phyloP scores from a whole-genome alignment of 148 eudicot genomes.

The Heliamphora exappendiculata region DNA sequence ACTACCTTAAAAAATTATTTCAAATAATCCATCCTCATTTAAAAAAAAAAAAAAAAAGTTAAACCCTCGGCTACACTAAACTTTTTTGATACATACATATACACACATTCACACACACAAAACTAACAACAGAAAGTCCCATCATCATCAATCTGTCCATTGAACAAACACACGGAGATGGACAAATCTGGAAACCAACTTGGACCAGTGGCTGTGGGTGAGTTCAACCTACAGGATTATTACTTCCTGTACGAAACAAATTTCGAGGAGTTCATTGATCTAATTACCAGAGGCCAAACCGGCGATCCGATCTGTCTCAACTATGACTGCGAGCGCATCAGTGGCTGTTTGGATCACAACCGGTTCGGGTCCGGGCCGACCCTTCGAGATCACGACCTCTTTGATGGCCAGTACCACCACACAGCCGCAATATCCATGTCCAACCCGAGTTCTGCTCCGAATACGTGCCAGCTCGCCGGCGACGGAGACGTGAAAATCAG shows the following conservation, averaged over 20 bases:
- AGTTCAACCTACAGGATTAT: slow-evolving; percentile 9
- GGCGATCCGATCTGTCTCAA: slow-evolving; percentile 15
- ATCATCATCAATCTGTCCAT: not conserved
- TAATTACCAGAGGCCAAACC: slow-evolving; percentile 25
- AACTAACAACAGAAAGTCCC: not conserved
- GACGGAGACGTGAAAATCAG: not conserved
- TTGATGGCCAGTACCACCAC: slow-evolving; percentile 9
- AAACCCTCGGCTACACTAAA: no score
- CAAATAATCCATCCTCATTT: no score
- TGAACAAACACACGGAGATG: slow-evolving; percentile 10
- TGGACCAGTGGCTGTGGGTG: not conserved
- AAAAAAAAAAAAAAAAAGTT: no score
- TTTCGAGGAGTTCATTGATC: slow-evolving; percentile 26
- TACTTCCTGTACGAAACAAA: slow-evolving; percentile 22
- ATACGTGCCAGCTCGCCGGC: not conserved
- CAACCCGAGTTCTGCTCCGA: slow-evolving; percentile 4
- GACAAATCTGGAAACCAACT: slow-evolving; percentile 8
- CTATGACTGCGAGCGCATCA: slow-evolving; percentile 23
- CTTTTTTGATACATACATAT: not conserved
- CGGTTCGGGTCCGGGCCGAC: slow-evolving; percentile 13
- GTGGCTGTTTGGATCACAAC: slow-evolving; percentile 15
- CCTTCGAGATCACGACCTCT: not conserved
- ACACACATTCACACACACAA: not conserved
- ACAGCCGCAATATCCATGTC: not conserved
- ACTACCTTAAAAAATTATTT: no score